These are phyloP conservation scores for Staphylotrichum longicolle DNA, from an alignment of 495 filamentous ascomycete genomes.

Conservation along the genomic window DNA sequence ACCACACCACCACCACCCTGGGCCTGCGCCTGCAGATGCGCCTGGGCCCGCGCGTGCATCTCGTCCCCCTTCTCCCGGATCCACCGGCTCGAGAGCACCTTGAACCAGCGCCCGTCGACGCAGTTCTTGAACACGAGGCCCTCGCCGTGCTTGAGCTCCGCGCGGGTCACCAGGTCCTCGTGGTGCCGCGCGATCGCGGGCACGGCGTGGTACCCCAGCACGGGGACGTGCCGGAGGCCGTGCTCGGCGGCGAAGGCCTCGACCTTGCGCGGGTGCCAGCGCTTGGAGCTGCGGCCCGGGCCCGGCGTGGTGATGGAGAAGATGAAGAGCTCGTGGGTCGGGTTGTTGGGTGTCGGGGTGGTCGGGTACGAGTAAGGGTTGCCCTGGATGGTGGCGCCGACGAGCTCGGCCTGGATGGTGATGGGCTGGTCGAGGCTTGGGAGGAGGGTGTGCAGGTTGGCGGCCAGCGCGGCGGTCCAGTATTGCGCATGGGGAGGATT, in stretches of 20 bases:
- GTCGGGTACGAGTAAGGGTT: slow-evolving; percentile 25
- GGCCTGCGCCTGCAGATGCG: no score
- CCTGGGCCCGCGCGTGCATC: not conserved
- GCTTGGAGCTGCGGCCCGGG: slow-evolving; percentile 1
- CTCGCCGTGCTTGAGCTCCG: slow-evolving; percentile 24
- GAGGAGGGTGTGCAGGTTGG: slow-evolving; percentile 21
- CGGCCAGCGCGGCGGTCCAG: slow-evolving; percentile 22
- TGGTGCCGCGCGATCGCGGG: slow-evolving; percentile 22
- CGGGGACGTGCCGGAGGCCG: slow-evolving; percentile 29
- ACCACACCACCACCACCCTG: no score
- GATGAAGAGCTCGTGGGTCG: slow-evolving; percentile 24
- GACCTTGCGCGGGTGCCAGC: slow-evolving; percentile 18
- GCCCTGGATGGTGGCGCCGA: slow-evolving; percentile 25
- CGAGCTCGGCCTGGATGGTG: slow-evolving; percentile 34
- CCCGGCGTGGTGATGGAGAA: slow-evolving; percentile 26
- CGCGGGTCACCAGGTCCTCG: slow-evolving; percentile 22
- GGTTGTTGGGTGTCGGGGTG: not conserved
- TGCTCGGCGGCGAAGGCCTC: slow-evolving; percentile 16
- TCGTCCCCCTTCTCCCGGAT: slow-evolving; percentile 22
- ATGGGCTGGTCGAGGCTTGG: slow-evolving; percentile 10
- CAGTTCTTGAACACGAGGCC: slow-evolving; percentile 35
- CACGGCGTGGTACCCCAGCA: slow-evolving; percentile 27
- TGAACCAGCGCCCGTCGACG: slow-evolving; percentile 33
- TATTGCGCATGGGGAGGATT: not conserved
- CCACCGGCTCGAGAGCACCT: slow-evolving; percentile 28